phyloP scores from a whole-genome alignment of 2,329 filamentous ascomycete species.

The Fonsecaea pedrosoi region DNA sequence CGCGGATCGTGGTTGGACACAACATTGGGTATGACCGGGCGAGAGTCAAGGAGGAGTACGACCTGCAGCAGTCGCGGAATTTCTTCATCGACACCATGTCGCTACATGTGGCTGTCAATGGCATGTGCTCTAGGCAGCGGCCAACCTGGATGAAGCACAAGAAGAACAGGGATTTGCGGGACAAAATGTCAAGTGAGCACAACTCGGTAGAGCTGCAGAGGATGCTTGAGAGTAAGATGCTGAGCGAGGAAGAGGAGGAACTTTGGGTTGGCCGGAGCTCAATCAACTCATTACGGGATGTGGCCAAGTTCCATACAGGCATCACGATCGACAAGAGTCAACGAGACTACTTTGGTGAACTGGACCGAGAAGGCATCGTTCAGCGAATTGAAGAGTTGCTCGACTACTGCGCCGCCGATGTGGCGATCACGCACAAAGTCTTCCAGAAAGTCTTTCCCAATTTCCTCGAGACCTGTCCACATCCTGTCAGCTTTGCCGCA shows the following conservation, averaged over 20 bases:
- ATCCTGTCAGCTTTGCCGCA: conserved; percentile 96
- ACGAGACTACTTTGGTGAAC: conserved; percentile 83
- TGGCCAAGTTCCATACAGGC: conserved; percentile 94
- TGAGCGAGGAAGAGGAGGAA: conserved; percentile 87
- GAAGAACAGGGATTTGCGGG: conserved; percentile 83
- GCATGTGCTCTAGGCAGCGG: conserved; percentile 96
- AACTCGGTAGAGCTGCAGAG: conserved; percentile 73
- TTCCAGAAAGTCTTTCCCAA: conserved; percentile 91
- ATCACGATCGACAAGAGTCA: conserved; percentile 88
- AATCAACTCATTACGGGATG: conserved; percentile 91
- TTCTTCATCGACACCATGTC: conserved; percentile 98
- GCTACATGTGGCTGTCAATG: conserved; percentile 94
- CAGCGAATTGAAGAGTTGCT: conserved; percentile 80
- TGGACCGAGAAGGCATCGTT: conserved; percentile 74
- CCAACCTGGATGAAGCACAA: conserved; percentile 98
- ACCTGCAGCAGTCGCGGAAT: conserved; percentile 79
- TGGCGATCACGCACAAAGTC: conserved; percentile 89
- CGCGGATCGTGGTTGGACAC: conserved; percentile 86
- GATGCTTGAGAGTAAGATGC: conserved; percentile 70
- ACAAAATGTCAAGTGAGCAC: conserved; percentile 75
- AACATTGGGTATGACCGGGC: conserved; percentile 96
- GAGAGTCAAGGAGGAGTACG: conserved; percentile 86
- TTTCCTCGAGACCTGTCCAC: conserved; percentile 88
- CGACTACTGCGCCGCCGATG: conserved; percentile 94
- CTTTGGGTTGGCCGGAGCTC: conserved; percentile 95